Percentiles rank a stretch among this genome's conserved stretches.
Evolutionary conservation across 306 rosid genomes (phyloP).

Genomic region (Ammopiptanthus mongolicus): DNA sequence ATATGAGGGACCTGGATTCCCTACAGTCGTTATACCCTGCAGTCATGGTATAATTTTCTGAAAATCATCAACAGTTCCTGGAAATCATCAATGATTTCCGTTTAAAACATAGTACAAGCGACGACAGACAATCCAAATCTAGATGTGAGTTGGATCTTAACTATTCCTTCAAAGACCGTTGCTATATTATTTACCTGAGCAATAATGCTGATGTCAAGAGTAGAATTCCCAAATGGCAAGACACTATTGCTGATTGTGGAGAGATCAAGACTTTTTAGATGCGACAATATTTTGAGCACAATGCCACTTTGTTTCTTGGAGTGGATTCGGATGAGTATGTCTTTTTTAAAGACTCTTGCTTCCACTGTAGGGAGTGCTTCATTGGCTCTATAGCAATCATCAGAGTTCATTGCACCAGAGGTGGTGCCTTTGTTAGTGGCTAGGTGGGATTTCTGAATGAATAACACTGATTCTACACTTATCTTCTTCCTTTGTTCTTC

Average conservation of each 20-base stretch:
- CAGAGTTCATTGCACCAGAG: neutral
- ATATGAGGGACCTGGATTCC: too few relatives aligned
- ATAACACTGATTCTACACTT: conserved; percentile 16
- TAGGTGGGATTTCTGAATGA: neutral
- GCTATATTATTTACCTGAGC: conserved; percentile 17
- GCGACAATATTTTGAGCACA: conserved; percentile 15
- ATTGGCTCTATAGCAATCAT: neutral
- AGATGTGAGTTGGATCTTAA: neutral
- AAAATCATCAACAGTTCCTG: too few relatives aligned
- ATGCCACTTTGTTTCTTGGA: conserved; percentile 16
- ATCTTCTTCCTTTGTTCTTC: conserved; percentile 16
- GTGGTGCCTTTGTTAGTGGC: neutral
- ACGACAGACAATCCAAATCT: too few relatives aligned
- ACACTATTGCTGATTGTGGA: conserved; percentile 20
- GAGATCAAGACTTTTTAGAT: conserved; percentile 11
- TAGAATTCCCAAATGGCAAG: conserved; percentile 30
- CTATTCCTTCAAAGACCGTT: too few relatives aligned
- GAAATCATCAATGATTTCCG: too few relatives aligned
- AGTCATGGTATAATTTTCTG: too few relatives aligned
- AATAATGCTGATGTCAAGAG: conserved; percentile 23
- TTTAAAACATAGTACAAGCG: too few relatives aligned
- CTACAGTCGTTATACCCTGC: too few relatives aligned
- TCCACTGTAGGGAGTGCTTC: conserved; percentile 25
- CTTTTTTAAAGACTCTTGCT: conserved; percentile 21
- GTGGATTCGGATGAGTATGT: conserved; percentile 24